Evolutionary conservation across 805 yeast species (phyloP).

Genomic region (Jamesozyma hellenica): DNA sequence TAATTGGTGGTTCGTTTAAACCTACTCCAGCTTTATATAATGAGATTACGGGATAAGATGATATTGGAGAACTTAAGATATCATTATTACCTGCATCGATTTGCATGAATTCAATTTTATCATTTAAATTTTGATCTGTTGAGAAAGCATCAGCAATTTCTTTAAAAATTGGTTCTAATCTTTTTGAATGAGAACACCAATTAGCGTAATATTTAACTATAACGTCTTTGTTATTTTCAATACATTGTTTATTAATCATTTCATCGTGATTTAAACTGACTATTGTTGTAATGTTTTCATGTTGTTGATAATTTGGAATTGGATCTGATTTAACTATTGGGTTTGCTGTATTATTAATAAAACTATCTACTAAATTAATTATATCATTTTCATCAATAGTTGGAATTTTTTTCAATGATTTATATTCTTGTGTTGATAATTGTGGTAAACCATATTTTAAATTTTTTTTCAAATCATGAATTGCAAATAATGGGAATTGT

Average conservation of each 20-base stretch:
- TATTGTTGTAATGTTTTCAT: slow-evolving; percentile 59
- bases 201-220: slow-evolving; percentile 91
- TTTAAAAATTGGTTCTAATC: slow-evolving; percentile 78
- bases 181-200: slow-evolving; percentile 97
- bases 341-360: slow-evolving; percentile 49
- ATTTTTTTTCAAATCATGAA: slow-evolving; percentile 62
- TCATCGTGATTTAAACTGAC: slow-evolving; percentile 79
- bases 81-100: slow-evolving; percentile 87
- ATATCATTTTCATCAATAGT: slow-evolving; percentile 45
- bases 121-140: slow-evolving; percentile 37
- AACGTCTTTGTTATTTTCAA: slow-evolving; percentile 43
- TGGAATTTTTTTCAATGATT: slow-evolving; percentile 11
- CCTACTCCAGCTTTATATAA: slow-evolving; percentile 96
- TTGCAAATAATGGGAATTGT: slow-evolving; percentile 81
- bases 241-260: slow-evolving; percentile 40
- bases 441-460: slow-evolving; percentile 74
- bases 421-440: slow-evolving; percentile 27
- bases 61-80: slow-evolving; percentile 59
- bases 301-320: slow-evolving; percentile 67
- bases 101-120: slow-evolving; percentile 67
- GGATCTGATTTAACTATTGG: slow-evolving; percentile 80
- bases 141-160: slow-evolving; percentile 68
- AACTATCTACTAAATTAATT: slow-evolving; percentile 52
- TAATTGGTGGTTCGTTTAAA: slow-evolving; percentile 40
- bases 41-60: slow-evolving; percentile 87